These are phyloP conservation scores for Sesbania bispinosa DNA, from an alignment of 306 rosid genomes.

Conservation along the genomic window DNA sequence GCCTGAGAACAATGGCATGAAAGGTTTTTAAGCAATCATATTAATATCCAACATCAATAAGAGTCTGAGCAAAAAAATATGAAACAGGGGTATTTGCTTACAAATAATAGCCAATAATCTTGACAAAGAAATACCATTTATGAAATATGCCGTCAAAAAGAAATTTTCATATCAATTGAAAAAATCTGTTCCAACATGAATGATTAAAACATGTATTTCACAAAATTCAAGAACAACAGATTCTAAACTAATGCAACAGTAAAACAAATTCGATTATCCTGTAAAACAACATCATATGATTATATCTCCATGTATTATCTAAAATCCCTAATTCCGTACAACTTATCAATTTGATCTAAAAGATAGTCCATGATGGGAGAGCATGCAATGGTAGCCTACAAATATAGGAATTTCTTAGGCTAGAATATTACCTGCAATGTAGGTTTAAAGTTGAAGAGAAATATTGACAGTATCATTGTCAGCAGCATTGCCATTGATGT, in stretches of 20 bases:
- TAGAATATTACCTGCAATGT: slow-evolving; percentile 65
- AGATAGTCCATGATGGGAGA: neutral
- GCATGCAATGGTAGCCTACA: neutral
- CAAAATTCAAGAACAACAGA: neutral
- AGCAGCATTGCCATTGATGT: slow-evolving; percentile 98
- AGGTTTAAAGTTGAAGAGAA: slow-evolving; percentile 84
- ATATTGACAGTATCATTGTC: slow-evolving; percentile 69
- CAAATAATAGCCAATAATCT: neutral
- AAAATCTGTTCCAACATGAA: neutral
- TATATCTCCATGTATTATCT: neutral
- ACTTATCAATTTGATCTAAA: neutral
- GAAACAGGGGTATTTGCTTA: slow-evolving; percentile 7
- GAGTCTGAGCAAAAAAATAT: neutral
- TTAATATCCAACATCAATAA: neutral
- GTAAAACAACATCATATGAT: neutral
- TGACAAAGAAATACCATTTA: neutral
- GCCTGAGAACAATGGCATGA: neutral
- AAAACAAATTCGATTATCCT: neutral
- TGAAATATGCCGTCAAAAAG: neutral
- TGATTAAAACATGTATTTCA: neutral
- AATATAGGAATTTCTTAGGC: neutral
- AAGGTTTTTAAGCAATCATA: slow-evolving; percentile 21
- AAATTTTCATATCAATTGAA: neutral
- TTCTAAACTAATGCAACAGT: neutral
- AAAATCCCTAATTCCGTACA: neutral